Evolutionary conservation across 371 early-diverging fungal genomes (phyloP), one percentile per base, ranked within the genome.

Genomic region (Circinella umbellata): DNA sequence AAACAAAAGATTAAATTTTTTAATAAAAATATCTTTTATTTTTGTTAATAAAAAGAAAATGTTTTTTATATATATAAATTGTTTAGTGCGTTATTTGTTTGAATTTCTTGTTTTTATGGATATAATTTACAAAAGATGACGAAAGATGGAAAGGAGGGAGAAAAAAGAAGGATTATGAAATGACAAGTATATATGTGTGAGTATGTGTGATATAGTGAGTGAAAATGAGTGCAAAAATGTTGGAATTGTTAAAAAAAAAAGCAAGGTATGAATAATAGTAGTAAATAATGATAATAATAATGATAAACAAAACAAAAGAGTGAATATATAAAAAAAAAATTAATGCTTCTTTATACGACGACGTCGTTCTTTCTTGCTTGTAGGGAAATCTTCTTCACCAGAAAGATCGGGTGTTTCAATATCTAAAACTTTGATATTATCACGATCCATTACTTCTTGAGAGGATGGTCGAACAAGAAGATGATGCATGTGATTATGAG

Each of bases 401-500:
- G 68, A 67, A 15, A 67, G 42, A 7, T 20, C n/a, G 15, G 68
- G 68, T 49, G 68, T 59, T 10, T 59, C 68, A 47, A 61, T 67
- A 17, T 67, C 61, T 38, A 80, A 34, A 3, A 80, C 61, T 20
- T 70, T 64, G n/a, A 80, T 69, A 46, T 78, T 69, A n/a, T 73
- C 71, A 17, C 73, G 69, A 36, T 70, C 68, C 57, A 76, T 71
- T 20, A 73, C 64, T 55, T 79, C 66, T 36, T 69, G 67, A 39
- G 36, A 70, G 36, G 71, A 73, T 14, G 79, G 74, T 27, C 70
- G 49, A 14, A 78, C 69, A 13, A 78, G 15, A 15, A 78, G 59
- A 81, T 86, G 86, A 54, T 86, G 85, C 4, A 75, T 64, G 69
- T 83, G 85, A 14, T 74, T 67, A 6, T 37, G 65, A 27, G 73